A percentile compares a stretch with the other conserved stretches of the same genome.
phyloP scores from a whole-genome alignment of 2,329 filamentous ascomycete genomes.

The Colletotrichum chrysophilum region DNA sequence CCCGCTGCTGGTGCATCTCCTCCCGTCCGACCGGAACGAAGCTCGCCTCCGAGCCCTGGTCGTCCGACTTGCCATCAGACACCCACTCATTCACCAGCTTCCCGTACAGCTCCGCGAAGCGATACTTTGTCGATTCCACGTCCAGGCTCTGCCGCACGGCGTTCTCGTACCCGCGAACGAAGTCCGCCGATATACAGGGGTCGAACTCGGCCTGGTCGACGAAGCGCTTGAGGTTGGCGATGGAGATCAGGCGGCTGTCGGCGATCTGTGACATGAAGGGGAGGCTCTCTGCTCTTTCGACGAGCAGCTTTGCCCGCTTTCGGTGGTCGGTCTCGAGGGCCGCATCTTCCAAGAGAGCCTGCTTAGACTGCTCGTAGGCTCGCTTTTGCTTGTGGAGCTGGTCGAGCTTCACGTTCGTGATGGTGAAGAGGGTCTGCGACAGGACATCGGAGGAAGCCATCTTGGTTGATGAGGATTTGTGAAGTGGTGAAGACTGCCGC shows the following conservation, averaged over 20 bases:
- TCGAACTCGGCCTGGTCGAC: conserved; percentile 59
- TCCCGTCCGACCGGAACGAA: conserved; percentile 56
- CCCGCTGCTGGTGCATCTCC: conserved; percentile 58
- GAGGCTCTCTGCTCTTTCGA: conserved; percentile 39
- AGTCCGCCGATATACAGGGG: conserved; percentile 51
- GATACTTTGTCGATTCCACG: conserved; percentile 57
- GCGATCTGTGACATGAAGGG: conserved; percentile 33
- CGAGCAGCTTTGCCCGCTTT: conserved; percentile 36
- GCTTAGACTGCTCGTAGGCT: conserved; percentile 52
- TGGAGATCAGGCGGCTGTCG: conserved; percentile 32
- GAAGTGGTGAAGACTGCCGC: background rate
- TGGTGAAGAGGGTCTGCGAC: conserved; percentile 58
- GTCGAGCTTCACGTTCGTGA: conserved; percentile 61
- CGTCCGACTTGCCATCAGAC: conserved; percentile 35
- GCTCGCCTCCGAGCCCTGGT: conserved; percentile 32
- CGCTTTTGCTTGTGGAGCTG: conserved; percentile 58
- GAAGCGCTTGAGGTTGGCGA: conserved; percentile 53
- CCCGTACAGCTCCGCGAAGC: conserved; percentile 62
- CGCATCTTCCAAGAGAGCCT: conserved; percentile 39
- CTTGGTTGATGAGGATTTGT: background rate
- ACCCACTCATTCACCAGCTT: conserved; percentile 61
- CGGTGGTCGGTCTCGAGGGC: conserved; percentile 26
- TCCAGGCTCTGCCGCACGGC: conserved; percentile 51
- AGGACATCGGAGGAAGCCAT: conserved; percentile 45
- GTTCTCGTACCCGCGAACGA: conserved; percentile 51